A percentile compares a stretch with the other conserved stretches of the same genome.
Conservation (phyloP, 495 filamentous ascomycete species). For the Chaetomium tenue region DNA sequence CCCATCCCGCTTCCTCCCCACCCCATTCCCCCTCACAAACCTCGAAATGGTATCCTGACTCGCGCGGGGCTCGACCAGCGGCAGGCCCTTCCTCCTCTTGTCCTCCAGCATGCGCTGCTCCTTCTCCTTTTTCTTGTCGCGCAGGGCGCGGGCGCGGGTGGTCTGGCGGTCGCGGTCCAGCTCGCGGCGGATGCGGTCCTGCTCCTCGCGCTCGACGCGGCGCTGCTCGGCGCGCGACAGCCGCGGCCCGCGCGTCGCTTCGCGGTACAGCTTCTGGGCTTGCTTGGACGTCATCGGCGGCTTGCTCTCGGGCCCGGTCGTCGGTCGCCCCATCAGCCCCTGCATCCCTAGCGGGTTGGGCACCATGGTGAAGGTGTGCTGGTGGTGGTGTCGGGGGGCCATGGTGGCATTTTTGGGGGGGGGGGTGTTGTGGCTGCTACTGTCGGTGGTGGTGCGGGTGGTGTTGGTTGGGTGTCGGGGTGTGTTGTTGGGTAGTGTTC, state of each 20-base stretch:
- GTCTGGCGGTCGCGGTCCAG: conserved; percentile 43
- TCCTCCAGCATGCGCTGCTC: conserved; percentile 38
- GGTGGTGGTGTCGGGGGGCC: conserved; percentile 14
- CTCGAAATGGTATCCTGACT: conserved; percentile 47
- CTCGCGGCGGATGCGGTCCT: conserved; percentile 46
- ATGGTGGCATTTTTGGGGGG: conserved; percentile 7
- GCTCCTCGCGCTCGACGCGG: conserved; percentile 43
- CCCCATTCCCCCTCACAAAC: conserved; percentile 41
- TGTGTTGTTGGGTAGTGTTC: not conserved
- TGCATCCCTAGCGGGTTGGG: conserved; percentile 32
- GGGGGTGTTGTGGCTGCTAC: not conserved
- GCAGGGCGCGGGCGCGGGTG: conserved; percentile 36
- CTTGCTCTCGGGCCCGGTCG: conserved; percentile 10
- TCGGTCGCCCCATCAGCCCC: conserved; percentile 21
- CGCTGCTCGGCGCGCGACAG: conserved; percentile 45
- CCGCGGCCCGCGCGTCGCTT: conserved; percentile 36
- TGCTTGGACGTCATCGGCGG: conserved; percentile 50
- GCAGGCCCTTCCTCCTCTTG: conserved; percentile 43
- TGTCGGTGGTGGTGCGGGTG: not conserved
- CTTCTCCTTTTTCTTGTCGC: conserved; percentile 48
- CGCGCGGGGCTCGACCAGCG: conserved; percentile 41
- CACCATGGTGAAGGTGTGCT: conserved; percentile 31
- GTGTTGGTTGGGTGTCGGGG: conserved; percentile 13
- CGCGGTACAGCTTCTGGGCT: conserved; percentile 41
- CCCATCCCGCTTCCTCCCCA: conserved; percentile 28